A percentile compares a stretch with the other conserved stretches of the same genome.
Evolutionary conservation across 441 rosid species (phyloP).

Genomic region (Manihot esculenta): DNA sequence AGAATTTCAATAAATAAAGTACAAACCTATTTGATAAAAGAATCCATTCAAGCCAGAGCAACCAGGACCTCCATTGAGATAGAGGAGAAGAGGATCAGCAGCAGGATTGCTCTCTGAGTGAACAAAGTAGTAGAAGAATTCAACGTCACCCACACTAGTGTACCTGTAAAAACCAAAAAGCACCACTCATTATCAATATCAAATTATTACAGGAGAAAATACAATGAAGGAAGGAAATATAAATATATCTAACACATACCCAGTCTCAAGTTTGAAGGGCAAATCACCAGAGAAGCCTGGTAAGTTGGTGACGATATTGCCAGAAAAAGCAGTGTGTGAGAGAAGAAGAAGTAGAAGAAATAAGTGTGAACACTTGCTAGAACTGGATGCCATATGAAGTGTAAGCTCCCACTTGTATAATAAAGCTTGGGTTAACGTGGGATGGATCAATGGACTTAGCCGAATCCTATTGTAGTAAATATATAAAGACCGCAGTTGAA

Average conservation of each 20-base stretch:
- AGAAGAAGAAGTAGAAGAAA: background rate
- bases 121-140: conserved; percentile 20
- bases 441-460: too few relatives aligned
- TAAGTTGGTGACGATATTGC: background rate
- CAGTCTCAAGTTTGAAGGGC: conserved; percentile 15
- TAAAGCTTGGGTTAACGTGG: too few relatives aligned
- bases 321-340: background rate
- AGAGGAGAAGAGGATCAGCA: conserved; percentile 26
- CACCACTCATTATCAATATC: background rate
- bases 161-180: background rate
- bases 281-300: conserved; percentile 14
- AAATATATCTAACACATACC: background rate
- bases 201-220: too few relatives aligned
- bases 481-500: background rate
- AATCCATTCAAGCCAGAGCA: conserved; percentile 24
- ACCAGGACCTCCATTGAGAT: conserved; percentile 29
- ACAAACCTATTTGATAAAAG: conserved; percentile 14
- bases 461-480: too few relatives aligned
- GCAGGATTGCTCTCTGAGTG: conserved; percentile 20
- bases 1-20: background rate
- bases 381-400: background rate
- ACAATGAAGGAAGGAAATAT: background rate
- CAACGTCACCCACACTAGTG: conserved; percentile 3
- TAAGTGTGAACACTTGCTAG: background rate
- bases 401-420: too few relatives aligned